Conservation (phyloP, 495 filamentous ascomycete species). For the Friedmanniomyces simplex region DNA sequence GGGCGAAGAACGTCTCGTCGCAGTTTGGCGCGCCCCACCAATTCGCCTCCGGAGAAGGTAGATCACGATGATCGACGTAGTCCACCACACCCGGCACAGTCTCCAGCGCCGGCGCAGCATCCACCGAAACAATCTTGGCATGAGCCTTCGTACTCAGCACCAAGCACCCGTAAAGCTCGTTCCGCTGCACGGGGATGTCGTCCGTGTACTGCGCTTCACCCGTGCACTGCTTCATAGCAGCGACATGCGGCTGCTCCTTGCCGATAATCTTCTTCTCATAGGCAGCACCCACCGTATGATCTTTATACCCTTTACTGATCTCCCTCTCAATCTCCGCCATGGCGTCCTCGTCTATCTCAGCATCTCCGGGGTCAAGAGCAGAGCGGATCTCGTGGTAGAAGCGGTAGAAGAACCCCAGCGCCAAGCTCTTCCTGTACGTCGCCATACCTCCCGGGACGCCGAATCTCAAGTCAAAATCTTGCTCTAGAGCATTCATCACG, state of each 20-base stretch:
- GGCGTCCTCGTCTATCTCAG: slow-evolving; percentile 45
- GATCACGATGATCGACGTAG: slow-evolving; percentile 70
- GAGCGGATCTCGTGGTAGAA: slow-evolving; percentile 70
- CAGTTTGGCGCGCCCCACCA: slow-evolving; percentile 82
- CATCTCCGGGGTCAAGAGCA: slow-evolving; percentile 27
- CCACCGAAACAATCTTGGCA: slow-evolving; percentile 71
- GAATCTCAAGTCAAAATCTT: slow-evolving; percentile 77
- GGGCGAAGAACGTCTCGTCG: slow-evolving; percentile 79
- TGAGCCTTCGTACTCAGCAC: slow-evolving; percentile 85
- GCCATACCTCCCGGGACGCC: slow-evolving; percentile 93
- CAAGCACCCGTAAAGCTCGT: slow-evolving; percentile 78
- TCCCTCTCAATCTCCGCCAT: slow-evolving; percentile 38
- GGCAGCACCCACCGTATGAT: slow-evolving; percentile 47
- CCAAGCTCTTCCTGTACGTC: slow-evolving; percentile 82
- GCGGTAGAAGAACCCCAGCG: slow-evolving; percentile 78
- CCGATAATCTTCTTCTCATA: slow-evolving; percentile 73
- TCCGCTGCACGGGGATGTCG: slow-evolving; percentile 77
- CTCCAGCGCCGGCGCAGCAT: slow-evolving; percentile 62
- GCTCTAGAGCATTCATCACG: slow-evolving; percentile 72
- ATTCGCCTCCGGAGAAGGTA: slow-evolving; percentile 61
- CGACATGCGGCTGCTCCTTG: slow-evolving; percentile 71
- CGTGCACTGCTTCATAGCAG: slow-evolving; percentile 85
- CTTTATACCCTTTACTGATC: slow-evolving; percentile 53
- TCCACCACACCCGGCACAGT: slow-evolving; percentile 60
- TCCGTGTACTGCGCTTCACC: slow-evolving; percentile 96